Conservation (phyloP, 2,329 filamentous ascomycete species). For the Thelonectria blattea region DNA sequence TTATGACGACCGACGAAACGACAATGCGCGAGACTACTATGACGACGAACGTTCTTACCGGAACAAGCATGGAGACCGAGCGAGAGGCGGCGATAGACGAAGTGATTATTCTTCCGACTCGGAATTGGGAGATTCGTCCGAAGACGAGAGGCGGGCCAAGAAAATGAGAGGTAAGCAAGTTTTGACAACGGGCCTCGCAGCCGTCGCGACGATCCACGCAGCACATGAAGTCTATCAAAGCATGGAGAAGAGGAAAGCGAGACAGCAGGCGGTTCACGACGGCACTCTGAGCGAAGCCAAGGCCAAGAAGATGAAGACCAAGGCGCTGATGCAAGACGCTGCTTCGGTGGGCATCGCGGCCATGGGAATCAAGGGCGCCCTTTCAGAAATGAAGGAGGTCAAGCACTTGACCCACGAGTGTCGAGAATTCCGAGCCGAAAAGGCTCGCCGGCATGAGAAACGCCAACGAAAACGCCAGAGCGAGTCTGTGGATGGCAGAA, state of each 20-base stretch:
- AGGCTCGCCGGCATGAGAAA: constrained; percentile 54
- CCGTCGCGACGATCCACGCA: constrained; percentile 66
- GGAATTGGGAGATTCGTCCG: constrained; percentile 63
- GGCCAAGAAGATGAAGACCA: constrained; percentile 63
- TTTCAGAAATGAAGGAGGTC: constrained; percentile 62
- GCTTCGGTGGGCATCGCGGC: constrained; percentile 65
- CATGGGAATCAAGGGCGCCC: constrained; percentile 62
- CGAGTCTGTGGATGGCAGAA: constrained; percentile 42
- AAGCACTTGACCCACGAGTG: constrained; percentile 56
- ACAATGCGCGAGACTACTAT: constrained; percentile 50
- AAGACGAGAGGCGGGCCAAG: constrained; percentile 59
- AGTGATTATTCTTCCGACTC: constrained; percentile 59
- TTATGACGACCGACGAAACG: constrained; percentile 53
- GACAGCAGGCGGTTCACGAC: constrained; percentile 60
- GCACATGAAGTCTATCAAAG: constrained; percentile 64
- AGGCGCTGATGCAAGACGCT: constrained; percentile 62
- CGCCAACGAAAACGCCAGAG: constrained; percentile 48
- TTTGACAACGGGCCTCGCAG: constrained; percentile 61
- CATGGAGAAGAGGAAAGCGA: constrained; percentile 61
- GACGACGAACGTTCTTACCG: constrained; percentile 54
- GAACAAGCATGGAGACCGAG: constrained; percentile 47
- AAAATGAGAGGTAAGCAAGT: constrained; percentile 69
- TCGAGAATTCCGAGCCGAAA: constrained; percentile 57
- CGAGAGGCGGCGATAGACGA: constrained; percentile 46
- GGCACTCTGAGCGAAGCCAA: constrained; percentile 58